Conservation (phyloP, 2,329 filamentous ascomycete species). For the Plectosphaerella sp. region DNA sequence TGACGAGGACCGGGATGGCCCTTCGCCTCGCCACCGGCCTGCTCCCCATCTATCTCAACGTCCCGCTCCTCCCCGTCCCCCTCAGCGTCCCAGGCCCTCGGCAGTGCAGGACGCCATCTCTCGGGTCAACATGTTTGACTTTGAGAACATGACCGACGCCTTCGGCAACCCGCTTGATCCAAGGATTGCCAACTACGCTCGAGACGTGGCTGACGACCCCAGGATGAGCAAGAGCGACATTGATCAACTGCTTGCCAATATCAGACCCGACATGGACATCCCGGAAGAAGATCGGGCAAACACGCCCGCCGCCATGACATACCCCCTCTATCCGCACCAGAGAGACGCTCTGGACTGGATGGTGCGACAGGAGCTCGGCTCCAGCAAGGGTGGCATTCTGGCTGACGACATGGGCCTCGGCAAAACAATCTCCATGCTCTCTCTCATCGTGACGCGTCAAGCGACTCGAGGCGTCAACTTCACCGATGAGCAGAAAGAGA, state of each 20-base stretch:
- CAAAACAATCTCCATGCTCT: conserved; percentile 78
- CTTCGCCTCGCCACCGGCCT: no score
- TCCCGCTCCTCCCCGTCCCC: no score
- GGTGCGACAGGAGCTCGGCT: conserved; percentile 66
- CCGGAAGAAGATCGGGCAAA: conserved; percentile 58
- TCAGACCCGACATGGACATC: conserved; percentile 66
- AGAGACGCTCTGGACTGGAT: conserved; percentile 75
- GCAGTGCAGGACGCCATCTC: neutral
- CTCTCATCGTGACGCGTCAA: conserved; percentile 68
- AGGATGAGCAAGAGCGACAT: conserved; percentile 56
- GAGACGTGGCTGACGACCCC: conserved; percentile 31
- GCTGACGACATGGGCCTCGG: conserved; percentile 82
- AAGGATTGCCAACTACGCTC: neutral
- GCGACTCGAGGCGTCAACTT: neutral
- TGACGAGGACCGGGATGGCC: no score
- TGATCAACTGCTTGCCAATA: conserved; percentile 65
- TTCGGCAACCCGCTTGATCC: conserved; percentile 28
- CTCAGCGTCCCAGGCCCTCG: no score
- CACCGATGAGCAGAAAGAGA: neutral
- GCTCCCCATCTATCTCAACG: no score
- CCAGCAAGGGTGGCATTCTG: conserved; percentile 73
- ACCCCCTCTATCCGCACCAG: conserved; percentile 75
- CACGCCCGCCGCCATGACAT: conserved; percentile 65
- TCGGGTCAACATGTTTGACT: conserved; percentile 10
- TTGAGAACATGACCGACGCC: conserved; percentile 17